Evolutionary conservation across 2,329 filamentous ascomycete species (phyloP), one percentile per base, ranked within the genome.

Genomic region (Penicillium nordicum): DNA sequence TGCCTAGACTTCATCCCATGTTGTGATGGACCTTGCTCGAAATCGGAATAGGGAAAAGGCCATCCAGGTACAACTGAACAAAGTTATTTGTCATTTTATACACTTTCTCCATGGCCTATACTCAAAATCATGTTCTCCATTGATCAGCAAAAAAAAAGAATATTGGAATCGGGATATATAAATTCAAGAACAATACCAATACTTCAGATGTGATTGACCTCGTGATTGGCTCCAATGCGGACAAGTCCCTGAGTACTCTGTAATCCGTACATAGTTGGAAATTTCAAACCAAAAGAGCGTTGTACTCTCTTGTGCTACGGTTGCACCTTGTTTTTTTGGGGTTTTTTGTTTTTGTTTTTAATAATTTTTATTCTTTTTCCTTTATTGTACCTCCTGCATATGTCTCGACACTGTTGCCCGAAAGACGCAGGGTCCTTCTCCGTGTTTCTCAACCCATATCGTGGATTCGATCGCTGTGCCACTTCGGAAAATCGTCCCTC

Each of bases 341-440:
- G 16, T 14, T 42, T 32, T 29, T 21, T 21, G 2, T 21, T 21
- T 21, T 21, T 21, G 2, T 21, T 21, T 2, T 21, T 18, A 18
- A 18, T 43, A 32, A 12, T 50, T 48, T 32, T 45, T 21, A 23
- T 46, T 40, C 37, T 51, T 23, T 52, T 51, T 44, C 18, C 29
- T 47, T 41, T 45, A 36, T 37, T 40, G 56, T 36, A 2, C 36
- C 37, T 41, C 36, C 30, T 49, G 45, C 45, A 47, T 50, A 38
- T 29, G 23, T 44, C 44, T 53, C 43, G 21, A 57, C n/a, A n/a
- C 41, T 48, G 50, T 55, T 57, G 34, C 45, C 51, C 52, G 51
- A 52, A 55, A 40, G 53, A 60, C 58, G 62, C 58, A 64, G 62
- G 62, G 57, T 62, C 58, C 41, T 55, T 50, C 25, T 59, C 60